phyloP scores from a whole-genome alignment of 2,329 filamentous ascomycete genomes.

The Endothia cerciana region DNA sequence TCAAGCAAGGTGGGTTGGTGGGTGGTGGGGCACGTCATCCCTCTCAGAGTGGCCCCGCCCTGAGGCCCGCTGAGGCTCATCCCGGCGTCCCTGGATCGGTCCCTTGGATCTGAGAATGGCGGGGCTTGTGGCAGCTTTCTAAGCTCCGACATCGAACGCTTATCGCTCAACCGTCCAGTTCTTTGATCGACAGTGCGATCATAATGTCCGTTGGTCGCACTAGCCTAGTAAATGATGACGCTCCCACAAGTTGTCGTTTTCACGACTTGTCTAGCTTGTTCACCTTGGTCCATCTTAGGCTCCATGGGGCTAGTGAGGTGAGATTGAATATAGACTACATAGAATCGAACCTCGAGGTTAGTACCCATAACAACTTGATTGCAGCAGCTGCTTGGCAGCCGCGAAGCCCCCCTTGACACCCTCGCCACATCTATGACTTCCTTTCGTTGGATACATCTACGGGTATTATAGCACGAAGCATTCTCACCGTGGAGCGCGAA shows the following conservation, averaged over 20 bases:
- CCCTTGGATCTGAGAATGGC: slow-evolving; percentile 17
- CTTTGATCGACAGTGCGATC: neutral
- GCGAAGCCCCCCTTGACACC: too few species aligned
- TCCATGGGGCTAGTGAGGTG: neutral
- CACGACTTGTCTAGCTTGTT: too few species aligned
- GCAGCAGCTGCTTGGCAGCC: too few species aligned
- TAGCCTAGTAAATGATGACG: neutral
- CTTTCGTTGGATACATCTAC: too few species aligned
- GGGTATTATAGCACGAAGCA: too few species aligned
- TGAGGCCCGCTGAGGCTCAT: slow-evolving; percentile 2
- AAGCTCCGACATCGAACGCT: slow-evolving; percentile 25
- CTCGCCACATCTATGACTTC: too few species aligned
- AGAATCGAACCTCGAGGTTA: too few species aligned
- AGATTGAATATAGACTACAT: neutral
- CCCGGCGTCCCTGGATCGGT: neutral
- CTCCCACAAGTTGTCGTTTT: too few species aligned
- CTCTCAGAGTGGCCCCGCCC: neutral
- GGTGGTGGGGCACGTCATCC: slow-evolving; percentile 9
- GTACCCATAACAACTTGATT: too few species aligned
- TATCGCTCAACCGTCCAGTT: slow-evolving; percentile 7
- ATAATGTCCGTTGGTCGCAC: neutral
- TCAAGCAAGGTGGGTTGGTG: neutral
- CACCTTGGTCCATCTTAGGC: neutral
- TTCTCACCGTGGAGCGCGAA: neutral
- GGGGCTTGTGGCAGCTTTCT: slow-evolving; percentile 9